Evolutionary conservation across 1,139 yeast species (phyloP).

Genomic region (Pichia sp.): DNA sequence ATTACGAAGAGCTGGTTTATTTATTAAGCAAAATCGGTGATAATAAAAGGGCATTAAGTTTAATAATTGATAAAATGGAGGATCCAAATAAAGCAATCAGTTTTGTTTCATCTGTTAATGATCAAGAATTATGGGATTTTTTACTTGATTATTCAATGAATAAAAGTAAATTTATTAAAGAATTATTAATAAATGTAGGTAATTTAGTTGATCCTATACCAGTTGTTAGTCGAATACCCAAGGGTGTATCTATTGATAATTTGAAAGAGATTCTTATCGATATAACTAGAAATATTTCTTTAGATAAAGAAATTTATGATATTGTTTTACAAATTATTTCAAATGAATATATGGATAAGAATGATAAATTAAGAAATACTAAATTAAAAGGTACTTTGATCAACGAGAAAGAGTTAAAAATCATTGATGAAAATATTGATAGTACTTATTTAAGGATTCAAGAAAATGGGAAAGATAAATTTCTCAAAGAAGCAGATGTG

Average conservation of each 20-base stretch:
- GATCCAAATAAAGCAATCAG: slow-evolving; percentile 79
- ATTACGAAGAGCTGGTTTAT: slow-evolving; percentile 69
- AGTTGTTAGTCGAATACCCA: slow-evolving; percentile 61
- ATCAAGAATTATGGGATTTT: slow-evolving; percentile 72
- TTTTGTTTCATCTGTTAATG: slow-evolving; percentile 71
- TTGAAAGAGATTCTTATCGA: slow-evolving; percentile 55
- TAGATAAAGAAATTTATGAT: slow-evolving; percentile 51
- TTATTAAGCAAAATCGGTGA: slow-evolving; percentile 82
- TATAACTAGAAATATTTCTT: slow-evolving; percentile 60
- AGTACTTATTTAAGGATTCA: slow-evolving; percentile 13
- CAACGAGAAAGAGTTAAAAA: slow-evolving; percentile 22
- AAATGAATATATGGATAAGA: slow-evolving; percentile 46
- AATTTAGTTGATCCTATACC: slow-evolving; percentile 63
- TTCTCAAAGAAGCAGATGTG: slow-evolving; percentile 28
- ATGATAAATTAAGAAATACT: slow-evolving; percentile 33
- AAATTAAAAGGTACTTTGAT: slow-evolving; percentile 42
- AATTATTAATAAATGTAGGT: slow-evolving; percentile 65
- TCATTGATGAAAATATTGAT: slow-evolving; percentile 3
- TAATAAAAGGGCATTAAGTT: slow-evolving; percentile 61
- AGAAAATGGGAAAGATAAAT: neutral
- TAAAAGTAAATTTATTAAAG: slow-evolving; percentile 68
- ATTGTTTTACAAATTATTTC: slow-evolving; percentile 59
- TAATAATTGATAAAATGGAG: slow-evolving; percentile 69
- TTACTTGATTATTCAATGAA: slow-evolving; percentile 65
- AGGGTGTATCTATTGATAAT: slow-evolving; percentile 56